Conservation (phyloP, 78 protist genomes). For the Planoprotostelium fungivorum region DNA sequence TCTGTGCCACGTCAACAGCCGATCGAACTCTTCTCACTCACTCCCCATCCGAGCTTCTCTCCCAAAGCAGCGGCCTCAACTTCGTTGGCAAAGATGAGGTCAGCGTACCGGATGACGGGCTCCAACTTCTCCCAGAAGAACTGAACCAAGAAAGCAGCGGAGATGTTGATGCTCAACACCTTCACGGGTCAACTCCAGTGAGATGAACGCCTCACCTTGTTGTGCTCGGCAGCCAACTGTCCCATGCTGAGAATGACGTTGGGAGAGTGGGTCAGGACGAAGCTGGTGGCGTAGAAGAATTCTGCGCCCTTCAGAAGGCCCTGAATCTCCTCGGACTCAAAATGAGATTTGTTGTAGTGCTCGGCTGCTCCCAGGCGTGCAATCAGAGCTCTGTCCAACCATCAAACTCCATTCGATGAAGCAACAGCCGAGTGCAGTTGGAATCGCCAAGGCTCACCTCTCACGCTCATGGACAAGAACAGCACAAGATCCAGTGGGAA, state of each 20-base stretch:
- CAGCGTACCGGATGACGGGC: constrained; percentile 76
- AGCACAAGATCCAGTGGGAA: constrained; percentile 96
- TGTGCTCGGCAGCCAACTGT: constrained; percentile 72
- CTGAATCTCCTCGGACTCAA: constrained; percentile 55
- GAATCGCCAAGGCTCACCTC: constrained; percentile 50
- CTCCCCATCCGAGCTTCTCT: constrained; percentile 51
- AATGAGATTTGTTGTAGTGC: constrained; percentile 67
- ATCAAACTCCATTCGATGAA: not conserved
- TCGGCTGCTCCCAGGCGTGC: constrained; percentile 94
- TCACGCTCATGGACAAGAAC: constrained; percentile 72
- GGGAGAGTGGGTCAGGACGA: constrained; percentile 89
- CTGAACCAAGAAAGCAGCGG: constrained; percentile 92
- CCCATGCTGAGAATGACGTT: constrained; percentile 68
- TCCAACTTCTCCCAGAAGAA: constrained; percentile 80
- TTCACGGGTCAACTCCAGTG: not conserved
- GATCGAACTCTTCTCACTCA: not conserved
- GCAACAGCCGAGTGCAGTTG: no score
- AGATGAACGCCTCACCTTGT: constrained; percentile 53
- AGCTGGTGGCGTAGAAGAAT: constrained; percentile 80
- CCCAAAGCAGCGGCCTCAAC: constrained; percentile 80
- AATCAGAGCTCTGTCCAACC: constrained; percentile 46
- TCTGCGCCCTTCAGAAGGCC: constrained; percentile 48
- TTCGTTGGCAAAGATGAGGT: constrained; percentile 92
- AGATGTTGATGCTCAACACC: constrained; percentile 73
- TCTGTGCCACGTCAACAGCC: not conserved